Base-by-base conservation (phyloP, 305 asterid species). In the Fraxinus xanthoxyloides region DNA sequence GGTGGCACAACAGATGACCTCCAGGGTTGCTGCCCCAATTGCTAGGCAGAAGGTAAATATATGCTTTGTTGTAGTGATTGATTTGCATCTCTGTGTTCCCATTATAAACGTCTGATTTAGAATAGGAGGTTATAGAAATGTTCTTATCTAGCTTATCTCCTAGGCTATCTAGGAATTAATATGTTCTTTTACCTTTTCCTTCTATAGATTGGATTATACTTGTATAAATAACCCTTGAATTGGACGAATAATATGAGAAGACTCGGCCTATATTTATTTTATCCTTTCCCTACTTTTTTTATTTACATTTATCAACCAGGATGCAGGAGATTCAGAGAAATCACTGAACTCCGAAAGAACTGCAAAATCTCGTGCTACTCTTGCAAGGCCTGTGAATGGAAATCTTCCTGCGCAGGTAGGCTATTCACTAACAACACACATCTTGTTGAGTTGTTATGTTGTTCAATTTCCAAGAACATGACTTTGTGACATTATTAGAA, bases 381-480 rank as follows among this genome's bases (percentile, higher is more conserved):
- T 91, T 87, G 91, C 90, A 13, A 89, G 99, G 54, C 93, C 86
- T 72, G 90, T 74, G 77, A 97, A 93, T 90, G 99, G 98, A 80
- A 85, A 91, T 85, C 90, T 88, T 82, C 90, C 97, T 4, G 99
- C 92, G 80, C 98, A 91, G 84, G 98, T 95, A 86, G 84, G 89
- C 81, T 77, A 35, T 70, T 65, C 56, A 70, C 56, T 36, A 31
- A 46, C 63, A 75, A 40, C 69, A 65, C 17, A 9, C 34, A 65
- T 23, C 72, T 65, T 21, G 31, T 65, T 65, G 34, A 65, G 72
- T 12, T 65, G 34, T 65, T 8, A 12, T 65, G 40, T 70, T 70
- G 23, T 70, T 32, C 12, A 70, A 65, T 65, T 65, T 65, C 72
- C 69, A 21, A 70, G 23, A 70, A 70, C 31, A 17, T 59, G 15